A percentile compares a stretch with the other conserved stretches of the same genome.
phyloP scores from a whole-genome alignment of 1,139 yeast genomes.

The Suhomyces taliae region DNA sequence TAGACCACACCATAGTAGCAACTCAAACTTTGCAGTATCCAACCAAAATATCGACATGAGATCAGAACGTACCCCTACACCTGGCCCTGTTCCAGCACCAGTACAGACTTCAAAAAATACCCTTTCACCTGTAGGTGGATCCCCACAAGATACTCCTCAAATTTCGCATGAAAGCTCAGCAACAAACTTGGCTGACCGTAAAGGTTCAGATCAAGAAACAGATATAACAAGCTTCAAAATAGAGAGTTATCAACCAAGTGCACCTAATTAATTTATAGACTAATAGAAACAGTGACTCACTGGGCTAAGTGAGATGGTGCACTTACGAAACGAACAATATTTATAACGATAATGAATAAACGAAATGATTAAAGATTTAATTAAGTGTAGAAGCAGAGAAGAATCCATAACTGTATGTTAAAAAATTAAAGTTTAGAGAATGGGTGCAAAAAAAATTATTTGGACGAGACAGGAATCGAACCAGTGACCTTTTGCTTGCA shows the following conservation, averaged over 20 bases:
- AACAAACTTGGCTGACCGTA: not conserved
- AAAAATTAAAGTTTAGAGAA: not conserved
- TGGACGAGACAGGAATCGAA: constrained; percentile 70
- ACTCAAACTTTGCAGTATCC: not conserved
- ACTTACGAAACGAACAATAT: too few species aligned
- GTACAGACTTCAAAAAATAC: not conserved
- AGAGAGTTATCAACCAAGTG: not conserved
- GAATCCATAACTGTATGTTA: too few species aligned
- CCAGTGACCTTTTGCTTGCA: constrained; percentile 68
- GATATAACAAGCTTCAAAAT: not conserved
- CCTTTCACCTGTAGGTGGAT: not conserved
- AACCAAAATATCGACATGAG: not conserved
- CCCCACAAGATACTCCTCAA: not conserved
- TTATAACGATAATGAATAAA: too few species aligned
- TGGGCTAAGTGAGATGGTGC: too few species aligned
- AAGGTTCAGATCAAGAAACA: not conserved
- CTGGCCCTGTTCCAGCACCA: not conserved
- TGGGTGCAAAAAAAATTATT: constrained; percentile 1
- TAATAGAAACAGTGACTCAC: not conserved
- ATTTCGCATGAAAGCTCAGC: not conserved
- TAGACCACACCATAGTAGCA: constrained; percentile 1
- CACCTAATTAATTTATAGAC: not conserved
- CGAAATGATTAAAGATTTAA: too few species aligned
- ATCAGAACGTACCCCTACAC: not conserved
- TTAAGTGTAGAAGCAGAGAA: too few species aligned